Evolutionary conservation across 2,329 filamentous ascomycete genomes (phyloP), one percentile per base, ranked within the genome.

Genomic region (Orbilia ellipsospora): DNA sequence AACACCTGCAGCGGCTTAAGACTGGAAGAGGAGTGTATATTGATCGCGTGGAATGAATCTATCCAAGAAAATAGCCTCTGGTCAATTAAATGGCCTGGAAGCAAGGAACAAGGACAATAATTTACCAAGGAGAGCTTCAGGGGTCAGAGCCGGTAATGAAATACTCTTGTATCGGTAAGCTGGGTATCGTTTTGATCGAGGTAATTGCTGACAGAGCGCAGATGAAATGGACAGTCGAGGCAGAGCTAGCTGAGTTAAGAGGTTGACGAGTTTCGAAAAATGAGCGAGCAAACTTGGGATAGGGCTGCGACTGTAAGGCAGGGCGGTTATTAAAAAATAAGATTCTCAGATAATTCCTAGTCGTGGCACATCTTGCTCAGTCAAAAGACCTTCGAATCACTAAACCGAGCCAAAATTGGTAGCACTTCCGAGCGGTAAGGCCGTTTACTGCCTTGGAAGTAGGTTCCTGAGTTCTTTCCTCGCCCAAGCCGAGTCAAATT

Each of bases 291-390:
- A 23, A 42, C 28, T 16, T 42, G 28, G 13, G 26, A 63, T 42
- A 55, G 16, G 62, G 42, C 51, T 55, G 56, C 16, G 40, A 23
- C 48, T 10, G 52, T 50, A 7, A 36, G 4, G 40, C 45, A 42
- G 61, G 65, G 45, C 31, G 60, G 44, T 28, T 15, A 44, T n/a
- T n/a, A 15, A 28, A 48, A 56, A 62, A n/a, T 51, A 51, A 36
- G 31, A 40, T 16, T 44, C 50, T 57, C 18, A 36, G 42, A 66
- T 36, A 51, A 54, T 51, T 57, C 50, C 51, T 67, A 74, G 67
- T 74, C 56, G 50, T 62, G 56, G 63, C 57, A 62, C 69, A 74
- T 74, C 57, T 67, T 74, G 69, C 63, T 52, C 62, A 62, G 40
- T 62, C 67, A 62, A 45, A 61, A 2, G 60, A 59, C 60, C 67